Base-by-base conservation (phyloP, 495 filamentous ascomycete genomes). In the Tuber magnatum region DNA sequence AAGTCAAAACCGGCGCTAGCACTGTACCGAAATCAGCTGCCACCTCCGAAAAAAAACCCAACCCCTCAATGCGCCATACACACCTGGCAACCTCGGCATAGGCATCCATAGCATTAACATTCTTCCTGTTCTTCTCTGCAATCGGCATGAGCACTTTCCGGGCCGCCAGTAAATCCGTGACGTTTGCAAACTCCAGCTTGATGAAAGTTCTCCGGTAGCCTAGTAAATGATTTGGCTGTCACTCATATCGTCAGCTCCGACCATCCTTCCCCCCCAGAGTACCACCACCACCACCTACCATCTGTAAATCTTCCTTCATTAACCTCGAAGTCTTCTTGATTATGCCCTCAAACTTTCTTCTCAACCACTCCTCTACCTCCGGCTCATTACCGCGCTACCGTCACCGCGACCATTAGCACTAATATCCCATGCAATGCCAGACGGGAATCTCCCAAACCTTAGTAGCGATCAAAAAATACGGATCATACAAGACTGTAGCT, bases 291-390 rank as follows among this genome's bases (percentile, higher is more conserved):
- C 44, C 24, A 56, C 68, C 46, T 42, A 77, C 71, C 89, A 98
- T 94, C 72, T 91, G 89, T 75, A 99, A 85, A 83, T 99, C 95
- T 84, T 99, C 95, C 84, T 95, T 98, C 81, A 94, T 91, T 8
- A 96, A 85, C 73, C 90, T 87, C 82, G 87, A 90, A 42, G 96
- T 86, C 56, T 84, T 88, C 84, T 97, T 97, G 69, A 97, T 86
- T 18, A 94, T 83, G 18, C 93, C 94, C 75, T 94, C 96, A 42
- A 89, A 88, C 38, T 89, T 89, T 71, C 95, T 86, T 77, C 92
- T 90, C 79, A 93, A 88, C 94, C 94, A 99, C 84, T 98, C 95
- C 82, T 99, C 95, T 0, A 96, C 95, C 83, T 99, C 95, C 75
- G 89, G 87, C 83, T 99, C 96, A 79, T 90, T 76, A 14, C 79